phyloP scores from a whole-genome alignment of 352 stramenopile species.

The Pythium diclinum region DNA sequence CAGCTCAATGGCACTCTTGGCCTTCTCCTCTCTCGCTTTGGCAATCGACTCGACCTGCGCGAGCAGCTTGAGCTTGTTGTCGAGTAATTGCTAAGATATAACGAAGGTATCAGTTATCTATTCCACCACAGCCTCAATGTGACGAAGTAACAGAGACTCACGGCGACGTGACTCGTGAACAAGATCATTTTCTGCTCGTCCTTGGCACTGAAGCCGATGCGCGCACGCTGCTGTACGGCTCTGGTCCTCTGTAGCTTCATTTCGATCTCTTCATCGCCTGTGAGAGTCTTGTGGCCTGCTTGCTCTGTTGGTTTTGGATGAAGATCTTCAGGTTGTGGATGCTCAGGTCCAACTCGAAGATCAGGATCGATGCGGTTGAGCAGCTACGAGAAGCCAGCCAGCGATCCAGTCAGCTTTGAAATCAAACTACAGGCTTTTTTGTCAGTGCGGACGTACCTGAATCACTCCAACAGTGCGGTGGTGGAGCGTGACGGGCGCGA shows the following conservation, averaged over 20 bases:
- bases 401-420: neutral
- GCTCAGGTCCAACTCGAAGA: neutral
- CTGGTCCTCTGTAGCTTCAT: constrained; percentile 38
- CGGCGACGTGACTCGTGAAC: constrained; percentile 54
- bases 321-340: neutral
- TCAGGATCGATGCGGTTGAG: constrained; percentile 50
- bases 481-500: constrained; percentile 50
- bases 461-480: constrained; percentile 58
- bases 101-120: neutral
- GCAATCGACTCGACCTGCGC: constrained; percentile 33
- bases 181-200: constrained; percentile 68
- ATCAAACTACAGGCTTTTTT: neutral
- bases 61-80: constrained; percentile 45
- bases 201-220: constrained; percentile 49
- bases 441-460: constrained; percentile 25
- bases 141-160: neutral
- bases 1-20: constrained; percentile 49
- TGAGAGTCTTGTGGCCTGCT: neutral
- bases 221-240: constrained; percentile 19
- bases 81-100: constrained; percentile 39
- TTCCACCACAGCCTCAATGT: neutral
- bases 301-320: neutral
- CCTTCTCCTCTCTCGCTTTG: constrained; percentile 43
- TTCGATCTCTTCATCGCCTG: constrained; percentile 34
- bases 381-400: constrained; percentile 26